phyloP scores from a whole-genome alignment of 768 basidiomycete genomes.

The Rhizopogon sp. region DNA sequence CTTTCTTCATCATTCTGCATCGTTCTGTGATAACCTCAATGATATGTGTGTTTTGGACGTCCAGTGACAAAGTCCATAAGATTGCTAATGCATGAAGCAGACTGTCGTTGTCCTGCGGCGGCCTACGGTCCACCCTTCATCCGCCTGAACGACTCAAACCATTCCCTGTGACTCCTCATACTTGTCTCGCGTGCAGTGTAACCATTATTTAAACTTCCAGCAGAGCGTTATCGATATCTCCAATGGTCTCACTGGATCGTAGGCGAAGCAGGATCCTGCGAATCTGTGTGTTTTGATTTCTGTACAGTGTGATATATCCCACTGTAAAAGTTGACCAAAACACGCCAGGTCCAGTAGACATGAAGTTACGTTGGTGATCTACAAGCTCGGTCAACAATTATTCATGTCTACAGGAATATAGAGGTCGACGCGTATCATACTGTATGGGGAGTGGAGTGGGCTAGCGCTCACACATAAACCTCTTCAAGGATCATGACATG shows the following conservation, averaged over 20 bases:
- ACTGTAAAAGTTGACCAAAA: neutral
- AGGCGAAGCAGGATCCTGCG: too few relatives aligned
- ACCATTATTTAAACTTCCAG: too few relatives aligned
- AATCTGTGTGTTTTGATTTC: neutral
- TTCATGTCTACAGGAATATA: neutral
- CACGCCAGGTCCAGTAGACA: neutral
- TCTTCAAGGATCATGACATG: slow-evolving; percentile 20
- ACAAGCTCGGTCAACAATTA: neutral
- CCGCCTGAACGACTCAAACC: neutral
- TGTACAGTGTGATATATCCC: neutral
- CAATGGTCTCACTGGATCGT: too few relatives aligned
- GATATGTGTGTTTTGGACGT: too few relatives aligned
- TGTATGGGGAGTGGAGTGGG: slow-evolving; percentile 30
- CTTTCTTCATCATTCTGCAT: too few relatives aligned
- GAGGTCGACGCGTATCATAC: slow-evolving; percentile 18
- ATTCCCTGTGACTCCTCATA: too few relatives aligned
- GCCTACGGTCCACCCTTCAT: too few relatives aligned
- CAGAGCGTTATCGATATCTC: too few relatives aligned
- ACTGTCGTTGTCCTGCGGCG: too few relatives aligned
- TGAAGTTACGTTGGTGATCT: neutral
- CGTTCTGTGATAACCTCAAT: neutral
- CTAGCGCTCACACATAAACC: slow-evolving; percentile 40
- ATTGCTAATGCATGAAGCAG: neutral
- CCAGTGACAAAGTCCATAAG: too few relatives aligned
- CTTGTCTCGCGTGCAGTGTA: too few relatives aligned